Evolutionary conservation across 2,329 filamentous ascomycete genomes (phyloP).

Genomic region (Microcyclospora pomicola): DNA sequence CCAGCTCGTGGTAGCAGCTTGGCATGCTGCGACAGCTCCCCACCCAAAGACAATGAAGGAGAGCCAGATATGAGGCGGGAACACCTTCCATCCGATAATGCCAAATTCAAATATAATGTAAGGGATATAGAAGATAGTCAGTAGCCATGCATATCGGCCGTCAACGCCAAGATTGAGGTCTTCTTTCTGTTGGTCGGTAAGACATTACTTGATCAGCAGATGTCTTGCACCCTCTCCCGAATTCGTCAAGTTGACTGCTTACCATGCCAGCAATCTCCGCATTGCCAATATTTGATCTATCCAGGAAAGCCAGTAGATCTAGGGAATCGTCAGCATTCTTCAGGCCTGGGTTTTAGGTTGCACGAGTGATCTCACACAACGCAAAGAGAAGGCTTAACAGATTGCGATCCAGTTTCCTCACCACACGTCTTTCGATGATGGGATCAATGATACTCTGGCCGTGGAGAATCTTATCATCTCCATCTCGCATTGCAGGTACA

Average conservation of each 20-base stretch:
- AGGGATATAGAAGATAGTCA: slow-evolving; percentile 45
- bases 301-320: slow-evolving; percentile 17
- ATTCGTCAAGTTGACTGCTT: slow-evolving; percentile 32
- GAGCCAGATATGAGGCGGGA: slow-evolving; percentile 26
- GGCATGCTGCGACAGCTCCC: slow-evolving; percentile 35
- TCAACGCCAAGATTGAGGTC: slow-evolving; percentile 9
- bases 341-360: too few relatives aligned
- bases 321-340: slow-evolving; percentile 5
- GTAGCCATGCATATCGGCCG: slow-evolving; percentile 36
- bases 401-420: slow-evolving; percentile 21
- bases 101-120: slow-evolving; percentile 50
- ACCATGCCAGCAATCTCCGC: slow-evolving; percentile 30
- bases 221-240: too few relatives aligned
- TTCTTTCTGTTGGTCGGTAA: too few relatives aligned
- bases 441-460: too few relatives aligned
- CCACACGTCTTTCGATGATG: slow-evolving; percentile 11
- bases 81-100: slow-evolving; percentile 32
- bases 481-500: too few relatives aligned
- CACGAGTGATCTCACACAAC: slow-evolving; percentile 7
- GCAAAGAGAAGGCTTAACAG: slow-evolving; percentile 20
- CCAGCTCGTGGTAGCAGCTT: slow-evolving; percentile 33
- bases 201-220: too few relatives aligned
- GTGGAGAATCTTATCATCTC: too few relatives aligned
- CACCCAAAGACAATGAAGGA: slow-evolving; percentile 30
- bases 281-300: slow-evolving; percentile 28